Percentiles rank a stretch among this genome's conserved stretches.
Evolutionary conservation across 192 early-diverging fungal species (phyloP).

Genomic region (Coemansia brasiliensis): DNA sequence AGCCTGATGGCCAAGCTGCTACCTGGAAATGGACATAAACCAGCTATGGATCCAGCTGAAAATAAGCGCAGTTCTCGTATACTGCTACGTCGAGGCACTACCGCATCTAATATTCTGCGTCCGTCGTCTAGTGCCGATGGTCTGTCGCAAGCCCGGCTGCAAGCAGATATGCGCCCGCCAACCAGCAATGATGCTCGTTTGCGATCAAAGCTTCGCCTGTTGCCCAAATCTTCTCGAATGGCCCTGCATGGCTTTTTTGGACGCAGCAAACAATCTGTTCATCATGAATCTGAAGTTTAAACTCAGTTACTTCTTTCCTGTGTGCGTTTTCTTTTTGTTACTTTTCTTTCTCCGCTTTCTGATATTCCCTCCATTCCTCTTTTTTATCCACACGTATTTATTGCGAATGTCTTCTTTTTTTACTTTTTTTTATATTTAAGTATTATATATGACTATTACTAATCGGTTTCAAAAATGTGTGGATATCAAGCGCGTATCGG

Average conservation of each 20-base stretch:
- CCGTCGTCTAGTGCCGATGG: slow-evolving; percentile 34
- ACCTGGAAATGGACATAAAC: background rate
- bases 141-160: background rate
- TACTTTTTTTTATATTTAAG: background rate
- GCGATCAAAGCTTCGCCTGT: slow-evolving; percentile 22
- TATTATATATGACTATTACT: background rate
- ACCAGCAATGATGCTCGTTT: slow-evolving; percentile 14
- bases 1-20: slow-evolving; percentile 15
- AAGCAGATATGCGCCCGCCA: slow-evolving; percentile 4
- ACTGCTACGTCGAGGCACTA: slow-evolving; percentile 2
- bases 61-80: slow-evolving; percentile 7
- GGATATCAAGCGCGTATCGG: slow-evolving; percentile 6
- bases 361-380: background rate
- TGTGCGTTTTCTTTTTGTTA: background rate
- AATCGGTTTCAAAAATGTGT: background rate
- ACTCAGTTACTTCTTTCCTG: background rate
- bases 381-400: background rate
- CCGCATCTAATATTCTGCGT: slow-evolving; percentile 15
- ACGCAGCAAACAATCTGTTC: slow-evolving; percentile 23
- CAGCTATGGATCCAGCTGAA: background rate
- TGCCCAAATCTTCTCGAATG: slow-evolving; percentile 38
- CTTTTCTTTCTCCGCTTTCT: background rate
- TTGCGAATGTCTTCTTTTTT: slow-evolving; percentile 3
- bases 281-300: slow-evolving; percentile 7
- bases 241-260: slow-evolving; percentile 38